phyloP scores from a whole-genome alignment of 306 rosid genomes.

The Alnus glutinosa region DNA sequence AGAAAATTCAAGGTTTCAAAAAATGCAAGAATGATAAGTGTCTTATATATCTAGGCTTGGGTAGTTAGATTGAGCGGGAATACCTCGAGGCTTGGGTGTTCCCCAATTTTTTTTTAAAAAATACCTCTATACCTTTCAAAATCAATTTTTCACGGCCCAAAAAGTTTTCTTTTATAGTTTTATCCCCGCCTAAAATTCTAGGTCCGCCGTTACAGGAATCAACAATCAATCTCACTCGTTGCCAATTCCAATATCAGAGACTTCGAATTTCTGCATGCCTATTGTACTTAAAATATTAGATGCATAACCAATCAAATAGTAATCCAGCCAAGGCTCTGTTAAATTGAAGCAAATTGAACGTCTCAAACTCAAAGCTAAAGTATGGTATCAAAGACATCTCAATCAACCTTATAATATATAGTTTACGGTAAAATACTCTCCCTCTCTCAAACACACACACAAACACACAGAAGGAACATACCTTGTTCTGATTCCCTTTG shows the following conservation, averaged over 20 bases:
- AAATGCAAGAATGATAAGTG: no score
- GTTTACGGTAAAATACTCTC: neutral
- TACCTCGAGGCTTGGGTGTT: no score
- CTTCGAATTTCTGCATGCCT: neutral
- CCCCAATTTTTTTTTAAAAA: no score
- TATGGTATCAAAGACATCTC: neutral
- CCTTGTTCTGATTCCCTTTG: slow-evolving; percentile 85
- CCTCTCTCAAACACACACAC: neutral
- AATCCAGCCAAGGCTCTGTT: neutral
- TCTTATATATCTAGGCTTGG: no score
- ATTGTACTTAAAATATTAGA: neutral
- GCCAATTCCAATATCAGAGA: slow-evolving; percentile 1
- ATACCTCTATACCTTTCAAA: no score
- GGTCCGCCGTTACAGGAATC: no score
- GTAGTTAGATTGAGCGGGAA: no score
- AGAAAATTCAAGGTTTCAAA: no score
- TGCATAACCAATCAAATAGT: neutral
- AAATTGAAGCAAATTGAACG: neutral
- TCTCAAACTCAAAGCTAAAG: neutral
- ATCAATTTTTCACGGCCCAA: no score
- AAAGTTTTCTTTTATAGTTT: no score
- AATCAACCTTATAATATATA: neutral
- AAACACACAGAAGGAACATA: slow-evolving; percentile 21
- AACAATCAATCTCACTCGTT: no score
- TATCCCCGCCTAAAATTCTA: no score